Evolutionary conservation across 176 grass and related monocot species (phyloP).

Genomic region (Carex myosuroides): DNA sequence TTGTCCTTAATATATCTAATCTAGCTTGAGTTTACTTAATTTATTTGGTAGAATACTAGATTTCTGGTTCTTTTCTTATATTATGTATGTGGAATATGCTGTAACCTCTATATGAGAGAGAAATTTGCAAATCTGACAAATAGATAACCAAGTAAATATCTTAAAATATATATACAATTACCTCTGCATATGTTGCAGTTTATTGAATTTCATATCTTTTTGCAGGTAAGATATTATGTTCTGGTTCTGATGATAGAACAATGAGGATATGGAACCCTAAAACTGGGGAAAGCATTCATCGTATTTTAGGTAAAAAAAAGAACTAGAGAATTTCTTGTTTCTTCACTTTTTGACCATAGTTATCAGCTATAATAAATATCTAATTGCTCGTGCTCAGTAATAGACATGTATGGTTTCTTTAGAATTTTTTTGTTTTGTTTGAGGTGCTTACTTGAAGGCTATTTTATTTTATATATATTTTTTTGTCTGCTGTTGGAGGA

Average conservation of each 20-base stretch:
- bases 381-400: neutral
- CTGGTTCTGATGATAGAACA: slow-evolving; percentile 72
- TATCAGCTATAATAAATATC: neutral
- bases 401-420: neutral
- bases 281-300: slow-evolving; percentile 55
- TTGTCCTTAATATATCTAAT: neutral
- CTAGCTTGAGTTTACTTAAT: neutral
- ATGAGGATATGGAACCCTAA: slow-evolving; percentile 91
- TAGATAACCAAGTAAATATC: neutral
- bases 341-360: neutral
- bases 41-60: neutral
- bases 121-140: neutral
- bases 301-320: slow-evolving; percentile 53
- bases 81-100: neutral
- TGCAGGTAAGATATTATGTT: slow-evolving; percentile 85
- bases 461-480: neutral
- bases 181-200: neutral
- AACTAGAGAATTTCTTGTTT: neutral
- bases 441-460: neutral
- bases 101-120: neutral
- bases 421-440: neutral
- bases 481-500: neutral
- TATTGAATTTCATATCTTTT: slow-evolving; percentile 9
- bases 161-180: neutral
- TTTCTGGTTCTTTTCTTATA: neutral